Evolutionary conservation across 176 grass and related monocot species (phyloP), one percentile per base, ranked within the genome.

Genomic region (Oryza punctata): DNA sequence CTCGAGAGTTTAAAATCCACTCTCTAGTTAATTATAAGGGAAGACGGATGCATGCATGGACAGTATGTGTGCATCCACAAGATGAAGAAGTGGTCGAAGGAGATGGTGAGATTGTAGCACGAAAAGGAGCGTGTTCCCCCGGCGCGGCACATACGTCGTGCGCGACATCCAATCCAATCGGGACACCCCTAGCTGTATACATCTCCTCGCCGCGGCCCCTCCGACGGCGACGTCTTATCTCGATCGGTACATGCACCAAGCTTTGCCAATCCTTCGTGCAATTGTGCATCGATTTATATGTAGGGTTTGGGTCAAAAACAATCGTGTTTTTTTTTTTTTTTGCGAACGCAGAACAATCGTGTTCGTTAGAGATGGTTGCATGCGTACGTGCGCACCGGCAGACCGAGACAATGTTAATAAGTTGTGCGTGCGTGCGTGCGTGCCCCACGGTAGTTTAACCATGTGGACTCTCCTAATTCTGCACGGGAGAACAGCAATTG

Each of bases 41-140:
- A 41, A 41, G 40, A 6, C 40, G 45, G 45, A 2, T 50, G 47
- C 47, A 50, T 50, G 47, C 47, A 50, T 50, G 47, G 11, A 50
- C 14, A 50, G 47, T 50, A 4, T 47, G 11, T 15, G 3, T 50
- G 46, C 47, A 16, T 50, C 47, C 47, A 50, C 47, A 50, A 50
- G 14, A 50, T 50, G 47, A 50, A 50, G 47, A 50, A 50, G 14
- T 5, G 47, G 47, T 50, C 18, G 50, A 19, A 19, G 50, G 41
- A 72, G 24, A 0, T 5, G 63, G 37, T 23, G 5, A 45, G 5
- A 11, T 29, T 85, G 74, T 70, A 75, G 78, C 79, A 4, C 24
- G 81, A 79, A 60, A 84, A 75, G 69, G 63, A 44, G 14, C 27
- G 52, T 85, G 87, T 72, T 21, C 78, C 87, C 82, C 49, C 5